Base-by-base conservation (phyloP, 352 stramenopile genomes). In the Phytophthora crassamura region DNA sequence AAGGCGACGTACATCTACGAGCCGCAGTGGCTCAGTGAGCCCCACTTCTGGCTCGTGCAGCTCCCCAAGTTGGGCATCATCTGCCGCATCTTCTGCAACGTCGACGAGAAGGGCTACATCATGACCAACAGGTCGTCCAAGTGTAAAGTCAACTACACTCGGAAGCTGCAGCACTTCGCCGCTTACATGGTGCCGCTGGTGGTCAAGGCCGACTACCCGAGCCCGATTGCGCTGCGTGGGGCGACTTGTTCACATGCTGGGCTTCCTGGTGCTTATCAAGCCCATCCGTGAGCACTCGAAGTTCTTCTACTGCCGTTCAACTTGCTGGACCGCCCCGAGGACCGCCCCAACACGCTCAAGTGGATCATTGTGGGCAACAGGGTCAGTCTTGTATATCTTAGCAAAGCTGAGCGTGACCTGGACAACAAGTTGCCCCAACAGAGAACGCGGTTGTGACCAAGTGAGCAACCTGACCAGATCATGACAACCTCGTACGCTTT, bases 271-370 rank as follows among this genome's bases (percentile, higher is more conserved):
- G n/a, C n/a, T n/a, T n/a, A n/a, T n/a, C n/a, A n/a, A n/a, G n/a
- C n/a, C n/a, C n/a, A n/a, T n/a, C n/a, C n/a, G n/a, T n/a, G n/a
- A n/a, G n/a, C n/a, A n/a, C n/a, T 89, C 78, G 33, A 85, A 72
- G 61, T 91, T 95, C 64, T 94, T 95, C 55, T 95, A 85, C 79
- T 95, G 49, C 87, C 94, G 74, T 95, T 95, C 72, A 95, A 95
- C 75, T 93, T 85, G 50, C 75, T 95, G 18, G 87, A 94, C 59
- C 87, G 87, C 15, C 87, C 87, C 1, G 87, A 95, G 51, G 87
- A 95, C 59, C 82, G 87, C 11, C 87, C 87, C 28, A 75, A 95
- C 75, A 95, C 86, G 68, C 77, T 95, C 53, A 93, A 90, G 71
- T 95, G 86, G 86, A 86, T 95, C 72, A 88, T 94, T 51, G 67